Conservation (phyloP, 768 basidiomycete species). For the Leccinum longicurvipes region DNA sequence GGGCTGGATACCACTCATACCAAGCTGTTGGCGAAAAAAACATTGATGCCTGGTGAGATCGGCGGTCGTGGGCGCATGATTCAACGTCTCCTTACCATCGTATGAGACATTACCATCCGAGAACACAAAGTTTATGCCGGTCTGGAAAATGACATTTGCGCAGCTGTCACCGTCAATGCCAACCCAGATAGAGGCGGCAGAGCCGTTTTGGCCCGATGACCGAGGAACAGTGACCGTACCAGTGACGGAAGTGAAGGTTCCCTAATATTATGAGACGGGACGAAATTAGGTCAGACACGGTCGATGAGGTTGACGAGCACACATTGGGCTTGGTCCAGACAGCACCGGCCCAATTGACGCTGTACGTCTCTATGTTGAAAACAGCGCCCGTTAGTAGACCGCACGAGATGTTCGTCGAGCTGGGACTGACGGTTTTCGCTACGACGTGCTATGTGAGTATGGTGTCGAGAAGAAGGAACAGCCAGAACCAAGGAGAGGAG, state of each 20-base stretch:
- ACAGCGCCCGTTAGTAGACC: background rate
- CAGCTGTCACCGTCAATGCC: constrained; percentile 10
- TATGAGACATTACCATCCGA: background rate
- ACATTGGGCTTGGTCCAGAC: background rate
- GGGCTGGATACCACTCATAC: constrained; percentile 5
- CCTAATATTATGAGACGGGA: background rate
- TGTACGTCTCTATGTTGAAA: background rate
- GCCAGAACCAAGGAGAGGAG: background rate
- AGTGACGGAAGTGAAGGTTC: constrained; percentile 1
- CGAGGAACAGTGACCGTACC: background rate
- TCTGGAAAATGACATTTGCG: background rate
- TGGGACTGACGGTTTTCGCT: background rate
- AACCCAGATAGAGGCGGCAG: background rate
- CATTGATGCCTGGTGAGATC: background rate
- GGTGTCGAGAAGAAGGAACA: background rate
- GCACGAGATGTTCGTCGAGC: background rate
- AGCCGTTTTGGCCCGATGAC: background rate
- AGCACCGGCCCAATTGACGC: background rate
- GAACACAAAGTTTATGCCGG: constrained; percentile 2
- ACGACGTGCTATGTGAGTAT: background rate
- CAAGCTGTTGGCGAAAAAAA: constrained; percentile 3
- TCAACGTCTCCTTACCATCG: background rate
- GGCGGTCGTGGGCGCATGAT: too few relatives aligned
- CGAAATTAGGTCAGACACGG: background rate
- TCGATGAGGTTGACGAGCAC: background rate